A percentile compares a stretch with the other conserved stretches of the same genome.
Conservation (phyloP, 225 moss, liverwort and hornwort genomes). For the Bryum argenteum region DNA sequence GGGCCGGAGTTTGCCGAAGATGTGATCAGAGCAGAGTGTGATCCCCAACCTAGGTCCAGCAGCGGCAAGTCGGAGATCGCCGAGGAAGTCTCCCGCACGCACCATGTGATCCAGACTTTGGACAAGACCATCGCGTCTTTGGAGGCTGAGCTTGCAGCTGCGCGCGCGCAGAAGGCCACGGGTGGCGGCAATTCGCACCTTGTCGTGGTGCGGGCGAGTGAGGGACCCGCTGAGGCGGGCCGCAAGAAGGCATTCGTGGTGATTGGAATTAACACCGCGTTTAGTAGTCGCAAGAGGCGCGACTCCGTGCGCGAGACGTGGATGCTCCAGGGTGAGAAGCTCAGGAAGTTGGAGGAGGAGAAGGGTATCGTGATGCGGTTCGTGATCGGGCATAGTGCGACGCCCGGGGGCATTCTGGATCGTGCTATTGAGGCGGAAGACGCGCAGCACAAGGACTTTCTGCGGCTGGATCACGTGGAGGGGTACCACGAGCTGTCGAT, state of each 20-base stretch:
- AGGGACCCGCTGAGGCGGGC: slow-evolving; percentile 48
- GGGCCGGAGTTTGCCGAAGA: slow-evolving; percentile 43
- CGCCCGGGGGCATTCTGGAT: slow-evolving; percentile 88
- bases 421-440: slow-evolving; percentile 96
- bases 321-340: slow-evolving; percentile 93
- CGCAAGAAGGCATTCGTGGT: slow-evolving; percentile 84
- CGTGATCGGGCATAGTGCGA: slow-evolving; percentile 96
- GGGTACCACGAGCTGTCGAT: slow-evolving; percentile 95
- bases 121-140: slow-evolving; percentile 88
- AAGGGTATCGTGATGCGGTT: slow-evolving; percentile 96
- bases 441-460: slow-evolving; percentile 77
- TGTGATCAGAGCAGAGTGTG: slow-evolving; percentile 49
- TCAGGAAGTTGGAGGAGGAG: slow-evolving; percentile 75
- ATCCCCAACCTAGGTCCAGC: slow-evolving; percentile 74
- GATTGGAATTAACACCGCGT: slow-evolving; percentile 94
- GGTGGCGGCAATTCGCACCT: slow-evolving; percentile 4
- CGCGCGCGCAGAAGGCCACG: slow-evolving; percentile 65
- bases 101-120: slow-evolving; percentile 74
- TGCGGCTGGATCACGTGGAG: slow-evolving; percentile 93
- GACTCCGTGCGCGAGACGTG: slow-evolving; percentile 94
- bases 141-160: slow-evolving; percentile 76
- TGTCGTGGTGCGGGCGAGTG: slow-evolving; percentile 4
- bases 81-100: slow-evolving; percentile 73
- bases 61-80: slow-evolving; percentile 51
- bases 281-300: slow-evolving; percentile 88